These are phyloP conservation scores for Simplicillium sp. DNA, from an alignment of 2,329 filamentous ascomycete genomes.

Conservation along the genomic window DNA sequence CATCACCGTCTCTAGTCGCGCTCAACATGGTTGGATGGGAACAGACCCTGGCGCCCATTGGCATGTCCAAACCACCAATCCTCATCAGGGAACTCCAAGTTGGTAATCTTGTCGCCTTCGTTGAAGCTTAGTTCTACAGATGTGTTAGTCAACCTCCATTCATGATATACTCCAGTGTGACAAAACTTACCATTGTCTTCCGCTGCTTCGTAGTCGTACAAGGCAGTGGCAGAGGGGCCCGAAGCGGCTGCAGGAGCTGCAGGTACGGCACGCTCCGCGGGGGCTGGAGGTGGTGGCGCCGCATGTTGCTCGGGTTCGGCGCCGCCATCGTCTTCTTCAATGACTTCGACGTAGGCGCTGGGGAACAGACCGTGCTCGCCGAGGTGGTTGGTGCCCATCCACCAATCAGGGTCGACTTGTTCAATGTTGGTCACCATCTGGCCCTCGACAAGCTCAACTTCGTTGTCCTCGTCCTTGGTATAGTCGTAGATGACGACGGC, in stretches of 20 bases:
- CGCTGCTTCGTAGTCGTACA: conserved; percentile 94
- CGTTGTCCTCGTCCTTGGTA: conserved; percentile 95
- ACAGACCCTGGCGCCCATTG: conserved; percentile 70
- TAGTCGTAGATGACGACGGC: conserved; percentile 91
- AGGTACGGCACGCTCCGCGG: conserved; percentile 27
- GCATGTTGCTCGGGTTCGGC: conserved; percentile 9
- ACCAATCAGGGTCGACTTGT: conserved; percentile 98
- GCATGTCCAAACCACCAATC: conserved; percentile 97
- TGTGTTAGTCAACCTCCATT: conserved; percentile 17
- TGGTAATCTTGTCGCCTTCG: conserved; percentile 73
- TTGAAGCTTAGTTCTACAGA: conserved; percentile 67
- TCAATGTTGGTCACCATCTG: conserved; percentile 87
- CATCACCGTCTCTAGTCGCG: conserved; percentile 26
- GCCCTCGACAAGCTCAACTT: conserved; percentile 83
- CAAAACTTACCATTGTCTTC: conserved; percentile 69
- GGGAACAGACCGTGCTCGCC: conserved; percentile 90
- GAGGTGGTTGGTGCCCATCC: conserved; percentile 81
- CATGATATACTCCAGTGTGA: background rate
- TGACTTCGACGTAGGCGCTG: conserved; percentile 89
- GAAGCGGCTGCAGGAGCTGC: conserved; percentile 25
- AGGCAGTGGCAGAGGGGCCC: conserved; percentile 66
- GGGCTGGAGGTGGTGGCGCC: conserved; percentile 16
- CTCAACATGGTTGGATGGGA: conserved; percentile 66
- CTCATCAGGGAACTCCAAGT: conserved; percentile 91
- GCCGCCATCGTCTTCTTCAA: conserved; percentile 49